These are phyloP conservation scores for Hyphopichia wangnamkhiaoensis DNA, from an alignment of 1,139 yeast species.

Conservation along the genomic window DNA sequence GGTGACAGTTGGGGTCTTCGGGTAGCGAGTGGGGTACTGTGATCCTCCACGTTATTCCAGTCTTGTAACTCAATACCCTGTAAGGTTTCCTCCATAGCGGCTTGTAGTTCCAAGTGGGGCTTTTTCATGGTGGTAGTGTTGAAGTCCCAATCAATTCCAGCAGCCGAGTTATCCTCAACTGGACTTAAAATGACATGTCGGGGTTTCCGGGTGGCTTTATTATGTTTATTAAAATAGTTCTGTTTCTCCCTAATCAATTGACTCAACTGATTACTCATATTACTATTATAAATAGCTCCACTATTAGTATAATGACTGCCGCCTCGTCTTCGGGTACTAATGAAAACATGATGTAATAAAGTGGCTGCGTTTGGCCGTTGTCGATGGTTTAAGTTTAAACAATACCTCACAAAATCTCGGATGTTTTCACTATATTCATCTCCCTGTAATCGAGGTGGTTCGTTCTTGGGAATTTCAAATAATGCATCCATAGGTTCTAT, in stretches of 20 bases:
- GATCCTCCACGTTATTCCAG: not conserved
- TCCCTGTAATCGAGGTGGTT: conserved; percentile 63
- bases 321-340: not conserved
- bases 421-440: conserved; percentile 46
- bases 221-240: conserved; percentile 23
- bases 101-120: not conserved
- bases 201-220: conserved; percentile 10
- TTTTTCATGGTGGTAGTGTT: conserved; percentile 8
- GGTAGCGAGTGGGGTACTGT: conserved; percentile 1
- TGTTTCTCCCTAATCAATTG: conserved; percentile 24
- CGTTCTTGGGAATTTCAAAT: conserved; percentile 66
- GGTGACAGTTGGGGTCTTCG: not conserved
- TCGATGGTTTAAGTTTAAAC: conserved; percentile 59
- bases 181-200: conserved; percentile 6
- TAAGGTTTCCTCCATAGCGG: not conserved
- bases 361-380: conserved; percentile 50
- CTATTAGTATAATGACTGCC: not conserved
- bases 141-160: conserved; percentile 23
- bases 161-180: not conserved
- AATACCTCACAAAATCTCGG: conserved; percentile 59
- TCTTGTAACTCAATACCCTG: conserved; percentile 1
- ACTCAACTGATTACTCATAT: conserved; percentile 9
- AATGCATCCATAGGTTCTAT: conserved; percentile 76
- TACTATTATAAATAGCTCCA: not conserved
- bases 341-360: conserved; percentile 47